Conservation (phyloP, 306 rosid genomes). For the Arachis stenosperma region DNA sequence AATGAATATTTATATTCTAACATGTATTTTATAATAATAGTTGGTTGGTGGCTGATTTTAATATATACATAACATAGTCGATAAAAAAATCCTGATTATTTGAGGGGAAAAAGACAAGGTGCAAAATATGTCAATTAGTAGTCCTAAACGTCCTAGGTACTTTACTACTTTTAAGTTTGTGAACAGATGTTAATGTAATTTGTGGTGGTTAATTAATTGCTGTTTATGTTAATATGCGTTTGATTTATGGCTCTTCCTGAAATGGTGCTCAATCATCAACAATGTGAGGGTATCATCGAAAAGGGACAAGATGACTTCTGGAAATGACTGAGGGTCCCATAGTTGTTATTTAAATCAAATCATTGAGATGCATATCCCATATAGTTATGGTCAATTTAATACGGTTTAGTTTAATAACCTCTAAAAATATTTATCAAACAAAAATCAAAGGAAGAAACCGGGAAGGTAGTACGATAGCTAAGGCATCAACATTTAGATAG, state of each 20-base stretch:
- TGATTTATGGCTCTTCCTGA: too few species aligned
- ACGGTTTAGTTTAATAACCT: neutral
- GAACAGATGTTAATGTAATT: neutral
- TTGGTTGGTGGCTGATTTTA: too few species aligned
- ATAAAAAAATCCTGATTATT: too few species aligned
- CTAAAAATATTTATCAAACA: too few species aligned
- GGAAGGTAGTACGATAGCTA: neutral
- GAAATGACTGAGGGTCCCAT: neutral
- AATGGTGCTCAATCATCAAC: too few species aligned
- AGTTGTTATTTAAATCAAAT: neutral
- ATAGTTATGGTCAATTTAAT: neutral
- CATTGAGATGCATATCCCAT: neutral
- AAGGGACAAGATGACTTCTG: neutral
- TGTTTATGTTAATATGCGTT: neutral
- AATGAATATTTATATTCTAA: too few species aligned
- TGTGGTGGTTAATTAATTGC: neutral
- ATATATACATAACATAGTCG: too few species aligned
- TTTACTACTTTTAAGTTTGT: neutral
- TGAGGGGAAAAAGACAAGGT: too few species aligned
- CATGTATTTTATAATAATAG: too few species aligned
- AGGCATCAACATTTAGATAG: conserved; percentile 6
- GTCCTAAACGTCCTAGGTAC: too few species aligned
- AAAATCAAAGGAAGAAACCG: neutral
- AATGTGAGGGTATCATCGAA: neutral
- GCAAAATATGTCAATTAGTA: too few species aligned